Evolutionary conservation across 106 monocot genomes (phyloP).

Genomic region (Triglochin maritima): DNA sequence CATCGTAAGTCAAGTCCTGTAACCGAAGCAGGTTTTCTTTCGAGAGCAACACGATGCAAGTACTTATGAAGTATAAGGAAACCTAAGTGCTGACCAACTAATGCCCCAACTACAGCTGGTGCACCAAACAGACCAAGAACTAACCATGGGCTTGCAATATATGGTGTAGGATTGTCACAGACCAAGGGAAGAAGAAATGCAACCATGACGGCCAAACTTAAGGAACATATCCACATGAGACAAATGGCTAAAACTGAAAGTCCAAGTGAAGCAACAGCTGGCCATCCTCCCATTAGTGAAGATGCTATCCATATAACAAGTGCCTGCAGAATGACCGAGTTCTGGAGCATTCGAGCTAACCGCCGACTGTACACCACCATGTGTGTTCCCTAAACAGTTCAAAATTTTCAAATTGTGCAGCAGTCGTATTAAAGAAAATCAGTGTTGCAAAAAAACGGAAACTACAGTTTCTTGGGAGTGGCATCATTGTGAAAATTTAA

Average conservation of each 20-base stretch:
- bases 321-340: slow-evolving; percentile 79
- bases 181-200: slow-evolving; percentile 55
- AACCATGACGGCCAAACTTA: slow-evolving; percentile 46
- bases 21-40: slow-evolving; percentile 15
- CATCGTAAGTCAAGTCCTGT: slow-evolving; percentile 23
- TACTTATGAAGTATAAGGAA: slow-evolving; percentile 57
- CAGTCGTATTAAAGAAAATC: neutral
- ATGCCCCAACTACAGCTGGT: slow-evolving; percentile 78
- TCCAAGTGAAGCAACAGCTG: slow-evolving; percentile 46
- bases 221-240: slow-evolving; percentile 73
- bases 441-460: neutral
- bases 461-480: neutral
- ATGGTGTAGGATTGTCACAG: slow-evolving; percentile 55
- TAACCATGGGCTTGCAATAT: slow-evolving; percentile 74
- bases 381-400: slow-evolving; percentile 68
- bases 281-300: slow-evolving; percentile 63
- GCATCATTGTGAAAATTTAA: neutral
- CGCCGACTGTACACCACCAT: slow-evolving; percentile 73
- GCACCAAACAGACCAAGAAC: slow-evolving; percentile 79
- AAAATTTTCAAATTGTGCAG: neutral
- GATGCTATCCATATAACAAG: slow-evolving; percentile 71
- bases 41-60: slow-evolving; percentile 20
- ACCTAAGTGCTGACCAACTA: slow-evolving; percentile 82
- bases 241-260: slow-evolving; percentile 56
- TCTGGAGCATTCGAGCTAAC: slow-evolving; percentile 65